Base-by-base conservation (phyloP, 345 rosid genomes). In the Toxicodendron radicans region DNA sequence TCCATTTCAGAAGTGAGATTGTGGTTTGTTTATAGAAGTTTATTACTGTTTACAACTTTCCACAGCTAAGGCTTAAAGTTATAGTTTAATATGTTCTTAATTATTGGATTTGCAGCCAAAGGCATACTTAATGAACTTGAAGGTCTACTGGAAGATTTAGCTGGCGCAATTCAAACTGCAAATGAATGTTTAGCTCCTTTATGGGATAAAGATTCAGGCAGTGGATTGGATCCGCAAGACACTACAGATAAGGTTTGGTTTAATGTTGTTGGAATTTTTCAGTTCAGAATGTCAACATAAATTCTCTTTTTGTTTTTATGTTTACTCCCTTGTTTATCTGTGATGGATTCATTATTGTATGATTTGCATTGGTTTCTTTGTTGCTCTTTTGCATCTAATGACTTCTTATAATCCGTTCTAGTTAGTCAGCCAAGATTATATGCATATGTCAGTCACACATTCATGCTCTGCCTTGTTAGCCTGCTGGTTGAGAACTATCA, bases 41-140 rank as follows among this genome's bases (percentile, higher is more conserved):
- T 41, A 11, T 43, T 38, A 0, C 23, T 43, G 18, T 14, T 18
- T 45, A 18, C 52, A 38, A 20, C 49, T 14, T 46, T 18, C 23
- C 43, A 38, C 8, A 38, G 43, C 43, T 38, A 38, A 38, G 52
- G 54, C 17, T 51, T 13, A 51, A 51, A 18, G 54, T 13, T 13
- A 51, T 14, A 13, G 17, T 51, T 51, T 51, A 4, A 13, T 63
- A 58, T 45, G 46, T 8, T 18, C 1, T 33, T 33, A n/a, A 21
- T 70, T 53, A 66, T 33, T 57, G 72, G 18, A 24, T 56, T 67
- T 82, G 84, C 88, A 92, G 97, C 87, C 9, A 80, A 81, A 82
- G 73, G 74, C 74, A 75, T 90, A 54, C 71, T 90, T n/a, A 73
- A 70, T n/a, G 92, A 88, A 71, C 84, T 90, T 6, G 81, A 92